Percentiles rank a stretch among this genome's conserved stretches.
Evolutionary conservation across 139 green algal genomes (phyloP).

Genomic region (Haematococcus sp.): DNA sequence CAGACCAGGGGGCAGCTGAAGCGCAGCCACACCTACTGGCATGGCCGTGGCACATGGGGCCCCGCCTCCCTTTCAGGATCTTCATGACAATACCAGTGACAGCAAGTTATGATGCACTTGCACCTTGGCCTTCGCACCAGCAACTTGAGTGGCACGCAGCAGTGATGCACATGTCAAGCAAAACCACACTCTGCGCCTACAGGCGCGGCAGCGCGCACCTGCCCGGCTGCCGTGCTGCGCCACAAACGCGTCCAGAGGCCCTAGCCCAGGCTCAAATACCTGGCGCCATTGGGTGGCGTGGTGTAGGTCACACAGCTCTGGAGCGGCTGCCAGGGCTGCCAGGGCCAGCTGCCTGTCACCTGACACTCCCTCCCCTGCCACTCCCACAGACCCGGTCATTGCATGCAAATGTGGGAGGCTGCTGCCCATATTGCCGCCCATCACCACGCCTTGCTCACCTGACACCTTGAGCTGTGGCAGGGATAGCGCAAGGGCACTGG

Average conservation of each 20-base stretch:
- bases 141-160: too few relatives aligned
- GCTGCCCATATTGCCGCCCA: neutral
- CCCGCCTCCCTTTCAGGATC: too few relatives aligned
- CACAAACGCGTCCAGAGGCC: conserved; percentile 29
- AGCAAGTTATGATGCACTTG: too few relatives aligned
- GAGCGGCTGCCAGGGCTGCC: conserved; percentile 20
- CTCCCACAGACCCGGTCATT: neutral
- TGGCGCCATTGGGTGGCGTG: conserved; percentile 6
- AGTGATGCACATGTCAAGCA: too few relatives aligned
- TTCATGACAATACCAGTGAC: too few relatives aligned
- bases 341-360: conserved; percentile 7
- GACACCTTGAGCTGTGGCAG: neutral
- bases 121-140: too few relatives aligned
- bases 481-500: neutral
- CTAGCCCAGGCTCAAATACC: conserved; percentile 29
- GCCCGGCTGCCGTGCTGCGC: neutral
- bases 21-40: neutral
- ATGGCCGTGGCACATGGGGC: too few relatives aligned
- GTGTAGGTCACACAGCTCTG: conserved; percentile 21
- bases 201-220: conserved; percentile 3
- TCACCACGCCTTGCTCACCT: neutral
- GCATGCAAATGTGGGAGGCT: neutral
- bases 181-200: too few relatives aligned
- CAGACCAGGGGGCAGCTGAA: neutral
- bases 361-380: neutral